Percentiles rank a stretch among this genome's conserved stretches.
Evolutionary conservation across 2,329 filamentous ascomycete genomes (phyloP).

Genomic region (Stagonosporopsis rhizophila): DNA sequence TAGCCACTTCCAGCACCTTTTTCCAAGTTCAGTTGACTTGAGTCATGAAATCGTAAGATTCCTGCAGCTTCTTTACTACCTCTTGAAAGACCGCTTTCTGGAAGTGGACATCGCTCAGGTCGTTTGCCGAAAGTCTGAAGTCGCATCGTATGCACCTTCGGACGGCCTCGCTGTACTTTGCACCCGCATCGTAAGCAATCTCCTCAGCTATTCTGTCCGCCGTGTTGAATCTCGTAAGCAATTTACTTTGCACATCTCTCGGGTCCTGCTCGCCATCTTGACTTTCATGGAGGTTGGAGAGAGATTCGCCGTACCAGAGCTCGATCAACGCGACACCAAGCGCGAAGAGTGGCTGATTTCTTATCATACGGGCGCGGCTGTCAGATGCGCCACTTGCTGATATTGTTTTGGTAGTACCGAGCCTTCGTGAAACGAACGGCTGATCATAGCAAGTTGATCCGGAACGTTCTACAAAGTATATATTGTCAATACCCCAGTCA

Average conservation of each 20-base stretch:
- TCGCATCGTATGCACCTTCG: not conserved
- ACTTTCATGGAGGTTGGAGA: not conserved
- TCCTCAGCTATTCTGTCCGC: not conserved
- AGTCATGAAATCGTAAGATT: not conserved
- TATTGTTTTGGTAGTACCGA: not conserved
- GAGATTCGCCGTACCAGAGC: not conserved
- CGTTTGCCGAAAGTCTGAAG: not conserved
- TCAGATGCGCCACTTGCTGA: not conserved
- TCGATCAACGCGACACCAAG: not conserved
- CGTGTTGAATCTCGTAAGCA: not conserved
- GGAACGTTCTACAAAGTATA: constrained; percentile 29
- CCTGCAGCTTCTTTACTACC: not conserved
- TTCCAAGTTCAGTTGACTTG: too few species aligned
- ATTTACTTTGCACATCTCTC: not conserved
- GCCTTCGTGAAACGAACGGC: not conserved
- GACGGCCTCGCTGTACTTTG: not conserved
- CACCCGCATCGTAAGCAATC: not conserved
- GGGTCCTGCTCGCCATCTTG: not conserved
- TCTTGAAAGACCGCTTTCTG: not conserved
- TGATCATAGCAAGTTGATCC: constrained; percentile 22
- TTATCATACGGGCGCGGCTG: not conserved
- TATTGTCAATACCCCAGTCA: constrained; percentile 30
- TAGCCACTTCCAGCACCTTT: too few species aligned
- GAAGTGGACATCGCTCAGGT: not conserved
- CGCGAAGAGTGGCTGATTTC: not conserved